Evolutionary conservation across 139 green algal genomes (phyloP).

Genomic region (Chlamydomonas sp.): DNA sequence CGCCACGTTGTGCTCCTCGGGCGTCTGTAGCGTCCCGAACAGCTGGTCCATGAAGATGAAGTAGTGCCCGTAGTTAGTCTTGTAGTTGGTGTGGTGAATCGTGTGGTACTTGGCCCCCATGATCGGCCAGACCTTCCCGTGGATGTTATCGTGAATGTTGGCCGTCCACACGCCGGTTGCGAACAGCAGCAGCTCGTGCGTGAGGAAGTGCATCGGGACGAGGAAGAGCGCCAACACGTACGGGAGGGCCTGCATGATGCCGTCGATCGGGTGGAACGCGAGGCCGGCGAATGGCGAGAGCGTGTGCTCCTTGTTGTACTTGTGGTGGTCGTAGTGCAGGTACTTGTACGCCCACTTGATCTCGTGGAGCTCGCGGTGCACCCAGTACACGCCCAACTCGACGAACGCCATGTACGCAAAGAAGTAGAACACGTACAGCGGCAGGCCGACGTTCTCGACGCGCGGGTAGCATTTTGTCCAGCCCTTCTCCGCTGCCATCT

Average conservation of each 20-base stretch:
- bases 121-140: slow-evolving; percentile 73
- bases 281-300: slow-evolving; percentile 90
- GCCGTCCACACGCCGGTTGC: slow-evolving; percentile 87
- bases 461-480: slow-evolving; percentile 74
- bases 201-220: slow-evolving; percentile 87
- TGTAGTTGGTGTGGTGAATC: slow-evolving; percentile 93
- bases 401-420: slow-evolving; percentile 80
- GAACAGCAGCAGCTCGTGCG: slow-evolving; percentile 89
- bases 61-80: slow-evolving; percentile 95
- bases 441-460: slow-evolving; percentile 63
- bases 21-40: slow-evolving; percentile 60
- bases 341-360: slow-evolving; percentile 59
- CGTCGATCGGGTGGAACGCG: slow-evolving; percentile 87
- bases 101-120: slow-evolving; percentile 96
- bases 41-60: slow-evolving; percentile 80
- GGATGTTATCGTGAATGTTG: slow-evolving; percentile 93
- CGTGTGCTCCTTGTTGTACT: slow-evolving; percentile 98
- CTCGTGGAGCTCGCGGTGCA: slow-evolving; percentile 82
- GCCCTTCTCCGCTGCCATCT: slow-evolving; percentile 70
- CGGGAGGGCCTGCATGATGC: slow-evolving; percentile 69
- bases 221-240: slow-evolving; percentile 78
- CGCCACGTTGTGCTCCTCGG: too few relatives aligned
- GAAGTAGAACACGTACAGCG: slow-evolving; percentile 65
- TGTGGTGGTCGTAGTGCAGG: slow-evolving; percentile 86
- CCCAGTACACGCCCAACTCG: slow-evolving; percentile 94